Evolutionary conservation across 2,329 filamentous ascomycete species (phyloP).

Genomic region (Trichoderma citrinoviride): DNA sequence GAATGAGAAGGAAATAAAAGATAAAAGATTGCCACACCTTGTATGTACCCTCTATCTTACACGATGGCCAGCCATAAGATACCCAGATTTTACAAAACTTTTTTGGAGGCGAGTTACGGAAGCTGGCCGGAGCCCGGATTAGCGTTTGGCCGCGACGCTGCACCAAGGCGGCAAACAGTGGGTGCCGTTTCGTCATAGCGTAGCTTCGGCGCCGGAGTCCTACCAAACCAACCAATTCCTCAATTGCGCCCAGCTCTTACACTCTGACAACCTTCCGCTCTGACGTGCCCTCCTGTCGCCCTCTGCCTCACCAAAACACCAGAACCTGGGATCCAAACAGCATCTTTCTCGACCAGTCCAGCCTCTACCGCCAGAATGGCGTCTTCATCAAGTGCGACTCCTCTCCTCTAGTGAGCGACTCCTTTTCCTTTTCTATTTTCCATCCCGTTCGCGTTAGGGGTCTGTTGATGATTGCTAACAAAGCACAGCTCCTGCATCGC

Average conservation of each 20-base stretch:
- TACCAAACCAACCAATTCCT: neutral
- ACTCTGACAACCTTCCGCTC: too few relatives aligned
- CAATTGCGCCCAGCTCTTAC: neutral
- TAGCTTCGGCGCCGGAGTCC: neutral
- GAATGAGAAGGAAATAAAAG: neutral
- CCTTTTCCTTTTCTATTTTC: neutral
- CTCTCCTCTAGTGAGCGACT: constrained; percentile 64
- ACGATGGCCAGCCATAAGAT: neutral
- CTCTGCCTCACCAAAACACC: neutral
- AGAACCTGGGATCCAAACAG: neutral
- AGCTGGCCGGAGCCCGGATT: constrained; percentile 13
- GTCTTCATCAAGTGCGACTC: constrained; percentile 67
- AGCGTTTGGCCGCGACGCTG: constrained; percentile 11
- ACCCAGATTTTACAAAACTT: neutral
- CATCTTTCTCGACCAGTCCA: neutral
- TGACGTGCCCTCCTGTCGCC: neutral
- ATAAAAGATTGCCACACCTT: neutral
- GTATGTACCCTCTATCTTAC: neutral
- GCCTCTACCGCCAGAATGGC: constrained; percentile 51
- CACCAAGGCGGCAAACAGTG: constrained; percentile 13
- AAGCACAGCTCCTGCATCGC: constrained; percentile 80
- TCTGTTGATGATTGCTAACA: neutral
- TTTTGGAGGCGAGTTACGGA: neutral
- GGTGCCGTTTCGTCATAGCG: constrained; percentile 22
- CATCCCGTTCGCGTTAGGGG: neutral